These are phyloP conservation scores for Gloeopeniophorella convolvens DNA, from an alignment of 768 basidiomycete genomes.

Conservation along the genomic window DNA sequence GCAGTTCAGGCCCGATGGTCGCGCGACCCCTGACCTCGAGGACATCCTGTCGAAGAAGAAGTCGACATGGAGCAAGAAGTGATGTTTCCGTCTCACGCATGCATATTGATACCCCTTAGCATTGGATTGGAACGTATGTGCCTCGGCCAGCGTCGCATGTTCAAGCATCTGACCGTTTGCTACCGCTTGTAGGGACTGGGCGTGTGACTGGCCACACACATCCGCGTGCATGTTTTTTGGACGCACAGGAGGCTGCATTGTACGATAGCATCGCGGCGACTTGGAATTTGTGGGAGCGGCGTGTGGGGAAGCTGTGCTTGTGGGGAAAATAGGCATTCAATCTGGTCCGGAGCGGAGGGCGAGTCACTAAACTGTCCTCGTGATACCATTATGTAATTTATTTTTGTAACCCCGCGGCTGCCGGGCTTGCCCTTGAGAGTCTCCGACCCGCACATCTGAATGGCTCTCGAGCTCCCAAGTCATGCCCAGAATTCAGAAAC, in stretches of 20 bases:
- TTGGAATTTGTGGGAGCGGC: not conserved
- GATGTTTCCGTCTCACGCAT: not conserved
- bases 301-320: not conserved
- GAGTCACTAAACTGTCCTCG: not conserved
- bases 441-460: no score
- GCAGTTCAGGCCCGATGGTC: slow-evolving; percentile 42
- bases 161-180: not conserved
- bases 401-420: not conserved
- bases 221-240: not conserved
- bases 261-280: not conserved
- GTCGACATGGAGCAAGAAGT: slow-evolving; percentile 23
- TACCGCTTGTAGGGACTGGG: not conserved
- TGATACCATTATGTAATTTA: slow-evolving; percentile 4
- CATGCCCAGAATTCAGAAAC: no score
- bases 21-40: slow-evolving; percentile 51
- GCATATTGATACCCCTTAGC: not conserved
- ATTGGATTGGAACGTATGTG: not conserved
- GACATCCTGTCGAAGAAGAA: slow-evolving; percentile 36
- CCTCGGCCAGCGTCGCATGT: not conserved
- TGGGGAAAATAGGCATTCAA: no score
- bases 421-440: no score
- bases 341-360: no score
- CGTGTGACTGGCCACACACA: not conserved
- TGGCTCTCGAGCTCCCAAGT: no score
- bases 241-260: not conserved